Evolutionary conservation across 1,284 basidiomycete genomes (phyloP).

Genomic region (Cryptococcus hybrid): DNA sequence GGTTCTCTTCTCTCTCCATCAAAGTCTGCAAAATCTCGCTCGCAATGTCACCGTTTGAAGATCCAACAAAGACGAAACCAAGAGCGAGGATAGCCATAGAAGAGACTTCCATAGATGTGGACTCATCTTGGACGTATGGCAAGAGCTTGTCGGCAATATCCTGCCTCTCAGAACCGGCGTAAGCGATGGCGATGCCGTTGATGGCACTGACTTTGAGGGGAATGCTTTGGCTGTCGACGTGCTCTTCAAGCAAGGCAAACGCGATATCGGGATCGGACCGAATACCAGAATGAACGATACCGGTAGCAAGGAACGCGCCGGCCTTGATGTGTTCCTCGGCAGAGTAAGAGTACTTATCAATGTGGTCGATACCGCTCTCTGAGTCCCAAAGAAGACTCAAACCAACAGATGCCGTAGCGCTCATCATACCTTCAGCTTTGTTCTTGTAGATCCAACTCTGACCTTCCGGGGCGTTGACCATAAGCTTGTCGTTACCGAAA

Average conservation of each 20-base stretch:
- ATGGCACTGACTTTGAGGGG: conserved; percentile 85
- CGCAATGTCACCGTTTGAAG: conserved; percentile 90
- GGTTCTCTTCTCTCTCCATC: conserved; percentile 74
- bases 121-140: conserved; percentile 78
- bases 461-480: conserved; percentile 94
- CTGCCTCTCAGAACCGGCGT: conserved; percentile 86
- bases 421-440: conserved; percentile 98
- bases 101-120: conserved; percentile 82
- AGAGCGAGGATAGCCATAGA: conserved; percentile 82
- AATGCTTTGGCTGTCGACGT: conserved; percentile 83
- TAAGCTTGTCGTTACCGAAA: conserved; percentile 97
- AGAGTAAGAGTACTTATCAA: conserved; percentile 98
- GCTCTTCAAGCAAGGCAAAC: conserved; percentile 84
- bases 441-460: conserved; percentile 99
- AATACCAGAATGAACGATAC: conserved; percentile 85
- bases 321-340: conserved; percentile 97
- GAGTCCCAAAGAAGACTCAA: conserved; percentile 95
- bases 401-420: conserved; percentile 91
- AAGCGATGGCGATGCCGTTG: conserved; percentile 86
- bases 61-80: conserved; percentile 95
- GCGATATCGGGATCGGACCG: conserved; percentile 93
- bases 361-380: conserved; percentile 87
- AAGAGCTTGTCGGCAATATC: conserved; percentile 76
- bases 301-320: conserved; percentile 91
- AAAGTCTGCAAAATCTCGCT: conserved; percentile 86